phyloP scores from a whole-genome alignment of 129 eudicot genomes.

The Chrysanthemum lavandulifolium region DNA sequence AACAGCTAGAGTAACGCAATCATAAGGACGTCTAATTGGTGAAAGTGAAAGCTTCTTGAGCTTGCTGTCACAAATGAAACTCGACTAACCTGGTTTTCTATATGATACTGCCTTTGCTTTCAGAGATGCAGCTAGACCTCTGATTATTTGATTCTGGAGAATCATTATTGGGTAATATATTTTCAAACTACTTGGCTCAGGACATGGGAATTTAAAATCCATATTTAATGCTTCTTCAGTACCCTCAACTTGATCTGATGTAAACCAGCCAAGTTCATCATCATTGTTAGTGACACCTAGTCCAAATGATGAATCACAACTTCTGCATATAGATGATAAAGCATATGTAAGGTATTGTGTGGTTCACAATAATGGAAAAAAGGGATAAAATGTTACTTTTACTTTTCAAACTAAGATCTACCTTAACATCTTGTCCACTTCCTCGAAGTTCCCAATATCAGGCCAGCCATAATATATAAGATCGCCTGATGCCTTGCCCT shows the following conservation, averaged over 20 bases:
- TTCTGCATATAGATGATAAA: conserved; percentile 47
- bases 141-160: conserved; percentile 29
- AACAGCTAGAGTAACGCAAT: neutral
- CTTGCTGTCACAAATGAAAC: conserved; percentile 3
- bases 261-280: conserved; percentile 72
- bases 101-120: conserved; percentile 32
- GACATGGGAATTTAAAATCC: conserved; percentile 43
- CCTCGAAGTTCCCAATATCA: conserved; percentile 81
- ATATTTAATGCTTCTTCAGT: conserved; percentile 50
- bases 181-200: conserved; percentile 40
- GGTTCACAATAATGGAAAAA: conserved; percentile 1
- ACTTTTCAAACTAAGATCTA: conserved; percentile 19
- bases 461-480: conserved; percentile 70
- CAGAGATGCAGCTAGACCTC: conserved; percentile 35
- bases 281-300: conserved; percentile 49
- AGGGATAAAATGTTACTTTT: neutral
- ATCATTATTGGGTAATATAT: conserved; percentile 31
- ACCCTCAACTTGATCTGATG: conserved; percentile 58
- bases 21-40: conserved; percentile 19
- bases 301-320: conserved; percentile 83
- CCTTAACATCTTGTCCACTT: conserved; percentile 92
- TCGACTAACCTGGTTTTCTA: conserved; percentile 41
- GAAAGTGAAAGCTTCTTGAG: conserved; percentile 9
- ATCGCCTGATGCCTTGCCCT: conserved; percentile 60
- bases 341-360: conserved; percentile 1